Evolutionary conservation across 1,139 yeast genomes (phyloP).

Genomic region (Yamadazyma dendronema): DNA sequence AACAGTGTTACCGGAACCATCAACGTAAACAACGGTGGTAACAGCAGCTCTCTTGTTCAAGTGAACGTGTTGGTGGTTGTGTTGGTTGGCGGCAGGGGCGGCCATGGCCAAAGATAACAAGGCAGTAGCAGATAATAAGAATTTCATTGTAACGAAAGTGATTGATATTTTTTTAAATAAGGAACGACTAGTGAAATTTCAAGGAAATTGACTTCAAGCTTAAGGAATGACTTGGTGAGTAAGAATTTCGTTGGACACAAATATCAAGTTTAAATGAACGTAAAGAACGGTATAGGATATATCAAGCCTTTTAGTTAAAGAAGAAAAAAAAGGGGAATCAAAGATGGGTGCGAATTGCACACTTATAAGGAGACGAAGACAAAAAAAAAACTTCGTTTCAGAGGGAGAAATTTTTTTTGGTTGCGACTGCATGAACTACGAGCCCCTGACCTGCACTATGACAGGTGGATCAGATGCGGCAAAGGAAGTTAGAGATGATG

Average conservation of each 20-base stretch:
- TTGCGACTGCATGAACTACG: background rate
- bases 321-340: background rate
- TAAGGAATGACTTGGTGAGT: constrained; percentile 7
- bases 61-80: constrained; percentile 36
- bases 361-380: background rate
- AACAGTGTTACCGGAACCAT: constrained; percentile 31
- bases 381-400: no score
- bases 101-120: constrained; percentile 44
- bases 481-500: background rate
- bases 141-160: constrained; percentile 24
- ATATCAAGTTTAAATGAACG: background rate
- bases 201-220: background rate
- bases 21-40: constrained; percentile 39
- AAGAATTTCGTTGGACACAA: constrained; percentile 1
- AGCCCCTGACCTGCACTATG: background rate
- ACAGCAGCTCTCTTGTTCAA: constrained; percentile 43
- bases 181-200: background rate
- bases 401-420: no score
- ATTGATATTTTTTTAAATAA: background rate
- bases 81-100: constrained; percentile 40
- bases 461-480: background rate
- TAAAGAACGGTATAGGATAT: background rate
- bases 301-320: constrained; percentile 2
- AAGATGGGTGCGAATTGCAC: background rate
- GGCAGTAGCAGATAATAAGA: constrained; percentile 29